Base-by-base conservation (phyloP, 2,329 filamentous ascomycete genomes). In the Exserohilum turcica region DNA sequence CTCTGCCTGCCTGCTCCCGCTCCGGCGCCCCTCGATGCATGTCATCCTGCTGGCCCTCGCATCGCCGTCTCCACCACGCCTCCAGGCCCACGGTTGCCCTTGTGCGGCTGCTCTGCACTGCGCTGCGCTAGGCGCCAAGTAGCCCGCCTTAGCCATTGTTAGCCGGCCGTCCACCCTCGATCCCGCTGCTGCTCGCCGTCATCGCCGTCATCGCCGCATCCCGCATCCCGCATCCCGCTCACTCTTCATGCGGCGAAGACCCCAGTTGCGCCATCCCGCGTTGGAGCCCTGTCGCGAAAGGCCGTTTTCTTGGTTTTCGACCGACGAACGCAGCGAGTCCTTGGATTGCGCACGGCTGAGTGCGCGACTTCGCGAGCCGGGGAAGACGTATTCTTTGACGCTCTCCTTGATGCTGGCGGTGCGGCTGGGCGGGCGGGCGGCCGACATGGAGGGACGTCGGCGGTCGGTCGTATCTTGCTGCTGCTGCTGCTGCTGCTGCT, bases 311-410 rank as follows among this genome's bases (percentile, higher is more conserved):
- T 57, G 60, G 38, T 27, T 53, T 35, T 21, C 33, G 27, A 29
- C 52, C 51, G 56, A 45, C 39, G 56, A 61, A 16, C 62, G 62
- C 19, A 74, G 60, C 7, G 72, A 72, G 28, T 70, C 68, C 31
- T 63, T 60, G n/a, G 73, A 76, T n/a, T 72, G 67, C 8, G 67
- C 60, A 43, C 70, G 67, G 58, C 64, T 71, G 56, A 72, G 28
- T 16, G 36, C 50, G 15, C 54, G 60, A 54, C 53, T 64, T 42
- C 54, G 61, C 15, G 66, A 66, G 53, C 74, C 64, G 0, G 77
- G 76, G 35, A 76, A 71, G 50, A 79, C 72, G 56, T 77, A 79
- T 3, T 77, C 76, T 46, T 67, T 74, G 42, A 78, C 71, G 13
- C 73, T 72, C 13, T 72, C 61, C 45, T 62, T 66, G 52, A 77